Evolutionary conservation across 2,329 filamentous ascomycete species (phyloP), one percentile per base, ranked within the genome.

Genomic region (Corynespora cassiicola): DNA sequence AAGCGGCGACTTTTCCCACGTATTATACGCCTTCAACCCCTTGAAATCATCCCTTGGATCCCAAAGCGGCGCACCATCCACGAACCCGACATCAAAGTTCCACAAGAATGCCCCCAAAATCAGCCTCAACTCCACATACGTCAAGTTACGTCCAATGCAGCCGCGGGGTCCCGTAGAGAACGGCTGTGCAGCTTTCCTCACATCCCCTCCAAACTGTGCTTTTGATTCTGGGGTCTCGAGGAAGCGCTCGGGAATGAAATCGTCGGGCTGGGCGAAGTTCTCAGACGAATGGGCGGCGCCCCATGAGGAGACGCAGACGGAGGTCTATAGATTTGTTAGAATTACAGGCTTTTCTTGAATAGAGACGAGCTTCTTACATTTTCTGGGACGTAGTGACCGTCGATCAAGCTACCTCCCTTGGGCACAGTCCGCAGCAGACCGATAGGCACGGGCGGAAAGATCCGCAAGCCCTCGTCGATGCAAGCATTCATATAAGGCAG

Each of bases 381-480:
- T 11, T 37, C 66, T 3, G 71, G 69, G 5, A 75, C 49, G n/a
- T 37, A 50, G 24, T 68, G 45, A 3, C 70, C 70, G 42, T 62
- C 62, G 20, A 75, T 67, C 0, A 53, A 20, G 4, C 58, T 54
- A 3, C 73, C 72, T 7, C 58, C 65, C 14, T 59, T 51, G 6
- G 67, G 64, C 0, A 66, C 59, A 5, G 57, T 52, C 5, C 71
- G 62, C 10, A 69, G 52, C 12, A 74, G 60, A 6, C 71, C 69
- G 17, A 64, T 63, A 5, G 72, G 66, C 4, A 76, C 68, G 0
- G 74, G 73, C 2, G 74, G 73, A 47, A 72, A 73, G 34, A 75
- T 68, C 6, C 75, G 63, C 5, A 77, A 55, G 2, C 65, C 70
- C 54, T 78, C 75, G 35, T 73, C 68, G 9, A 77, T 61, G 39